Conservation (phyloP, 306 rosid species). For the Senna tora region DNA sequence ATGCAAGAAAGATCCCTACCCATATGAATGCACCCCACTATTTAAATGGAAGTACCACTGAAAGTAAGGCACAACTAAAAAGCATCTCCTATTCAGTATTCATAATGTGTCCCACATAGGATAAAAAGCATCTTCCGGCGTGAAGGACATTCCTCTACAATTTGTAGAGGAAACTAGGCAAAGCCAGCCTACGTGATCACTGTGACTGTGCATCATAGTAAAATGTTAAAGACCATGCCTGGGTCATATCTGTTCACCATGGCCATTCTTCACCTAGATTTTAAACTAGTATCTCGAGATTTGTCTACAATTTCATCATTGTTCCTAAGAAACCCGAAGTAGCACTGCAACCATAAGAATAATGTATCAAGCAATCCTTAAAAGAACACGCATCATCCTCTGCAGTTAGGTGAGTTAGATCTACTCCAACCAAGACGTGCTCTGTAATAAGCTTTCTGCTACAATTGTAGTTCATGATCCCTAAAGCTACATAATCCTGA, state of each 20-base stretch:
- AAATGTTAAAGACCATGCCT: no score
- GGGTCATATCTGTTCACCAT: no score
- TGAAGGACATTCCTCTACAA: no score
- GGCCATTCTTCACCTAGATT: neutral
- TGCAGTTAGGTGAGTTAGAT: neutral
- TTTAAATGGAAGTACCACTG: neutral
- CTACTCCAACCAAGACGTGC: constrained; percentile 7
- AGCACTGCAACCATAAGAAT: neutral
- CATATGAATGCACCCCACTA: neutral
- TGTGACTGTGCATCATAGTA: no score
- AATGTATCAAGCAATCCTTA: neutral
- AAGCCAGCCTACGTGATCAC: no score
- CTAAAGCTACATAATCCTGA: neutral
- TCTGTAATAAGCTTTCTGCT: neutral
- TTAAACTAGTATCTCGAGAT: neutral
- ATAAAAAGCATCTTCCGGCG: no score
- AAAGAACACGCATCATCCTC: constrained; percentile 3
- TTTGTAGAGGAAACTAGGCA: no score
- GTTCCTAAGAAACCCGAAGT: neutral
- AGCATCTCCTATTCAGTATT: neutral
- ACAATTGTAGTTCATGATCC: constrained; percentile 26
- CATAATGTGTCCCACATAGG: no score
- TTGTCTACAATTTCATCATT: neutral
- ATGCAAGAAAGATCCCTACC: neutral
- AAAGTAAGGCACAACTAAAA: neutral